Conservation (phyloP, 495 filamentous ascomycete species). For the Penicillium goetzii region DNA sequence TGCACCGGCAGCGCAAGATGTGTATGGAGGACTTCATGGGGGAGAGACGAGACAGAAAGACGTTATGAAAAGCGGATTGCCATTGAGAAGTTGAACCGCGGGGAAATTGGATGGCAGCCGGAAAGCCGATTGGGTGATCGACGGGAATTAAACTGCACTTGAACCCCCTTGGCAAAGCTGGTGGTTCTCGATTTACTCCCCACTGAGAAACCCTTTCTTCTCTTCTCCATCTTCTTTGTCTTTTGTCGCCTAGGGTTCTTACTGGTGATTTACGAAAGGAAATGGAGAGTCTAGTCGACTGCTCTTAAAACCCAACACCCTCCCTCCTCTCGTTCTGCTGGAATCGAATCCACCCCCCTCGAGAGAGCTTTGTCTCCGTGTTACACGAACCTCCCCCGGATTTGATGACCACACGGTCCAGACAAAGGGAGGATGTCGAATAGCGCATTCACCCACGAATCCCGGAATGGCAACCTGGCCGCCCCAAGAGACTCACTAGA, state of each 20-base stretch:
- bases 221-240: conserved; percentile 11
- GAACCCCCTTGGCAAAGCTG: conserved; percentile 12
- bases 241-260: conserved; percentile 4
- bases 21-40: conserved; percentile 37
- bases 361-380: conserved; percentile 6
- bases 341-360: neutral
- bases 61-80: neutral
- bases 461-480: conserved; percentile 34
- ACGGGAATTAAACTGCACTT: conserved; percentile 22
- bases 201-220: conserved; percentile 5
- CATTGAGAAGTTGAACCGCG: conserved; percentile 21
- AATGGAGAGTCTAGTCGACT: conserved; percentile 28
- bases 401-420: neutral
- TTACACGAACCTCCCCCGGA: neutral
- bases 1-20: conserved; percentile 22
- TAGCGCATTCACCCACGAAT: conserved; percentile 35
- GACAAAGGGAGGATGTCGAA: conserved; percentile 41
- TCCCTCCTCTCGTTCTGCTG: neutral
- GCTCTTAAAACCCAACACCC: conserved; percentile 19
- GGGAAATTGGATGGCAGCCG: conserved; percentile 24
- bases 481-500: conserved; percentile 88
- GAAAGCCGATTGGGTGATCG: conserved; percentile 38
- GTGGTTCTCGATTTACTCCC: conserved; percentile 3
- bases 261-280: conserved; percentile 6
- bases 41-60: neutral